Evolutionary conservation across 192 early-diverging fungal genomes (phyloP).

Genomic region (Paraglomus brasilianum): DNA sequence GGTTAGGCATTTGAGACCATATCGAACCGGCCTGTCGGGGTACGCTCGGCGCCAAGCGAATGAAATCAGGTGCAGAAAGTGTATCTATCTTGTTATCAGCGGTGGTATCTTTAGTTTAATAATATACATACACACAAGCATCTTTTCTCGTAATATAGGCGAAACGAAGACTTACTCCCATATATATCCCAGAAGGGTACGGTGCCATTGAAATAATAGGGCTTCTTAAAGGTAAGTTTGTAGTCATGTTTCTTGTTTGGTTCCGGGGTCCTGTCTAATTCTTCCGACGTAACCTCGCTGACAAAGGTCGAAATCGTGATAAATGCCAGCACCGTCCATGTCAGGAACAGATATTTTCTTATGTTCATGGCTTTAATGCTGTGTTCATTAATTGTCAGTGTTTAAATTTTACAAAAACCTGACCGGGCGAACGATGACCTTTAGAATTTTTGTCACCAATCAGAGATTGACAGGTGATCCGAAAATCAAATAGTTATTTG

Average conservation of each 20-base stretch:
- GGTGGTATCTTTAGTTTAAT: background rate
- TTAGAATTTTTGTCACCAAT: too few relatives aligned
- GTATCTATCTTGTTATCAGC: slow-evolving; percentile 31
- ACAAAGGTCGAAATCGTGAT: too few relatives aligned
- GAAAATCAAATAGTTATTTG: too few relatives aligned
- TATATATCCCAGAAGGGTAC: slow-evolving; percentile 53
- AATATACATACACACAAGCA: slow-evolving; percentile 14
- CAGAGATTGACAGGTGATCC: too few relatives aligned
- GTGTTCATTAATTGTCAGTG: too few relatives aligned
- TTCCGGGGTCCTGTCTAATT: too few relatives aligned
- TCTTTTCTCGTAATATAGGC: background rate
- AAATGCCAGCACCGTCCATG: too few relatives aligned
- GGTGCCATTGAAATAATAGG: slow-evolving; percentile 45
- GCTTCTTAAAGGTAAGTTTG: slow-evolving; percentile 61
- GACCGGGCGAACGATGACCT: too few relatives aligned
- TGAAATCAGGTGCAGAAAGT: slow-evolving; percentile 44
- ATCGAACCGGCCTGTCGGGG: slow-evolving; percentile 55
- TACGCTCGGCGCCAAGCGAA: slow-evolving; percentile 63
- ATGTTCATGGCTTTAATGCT: too few relatives aligned
- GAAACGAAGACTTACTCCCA: slow-evolving; percentile 42
- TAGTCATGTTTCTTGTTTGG: slow-evolving; percentile 44
- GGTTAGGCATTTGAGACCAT: slow-evolving; percentile 60
- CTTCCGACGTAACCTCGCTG: too few relatives aligned
- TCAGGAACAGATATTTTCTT: too few relatives aligned
- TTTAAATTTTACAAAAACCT: too few relatives aligned